Evolutionary conservation across 768 basidiomycete genomes (phyloP).

Genomic region (Naganishia vaughanmartiniae): DNA sequence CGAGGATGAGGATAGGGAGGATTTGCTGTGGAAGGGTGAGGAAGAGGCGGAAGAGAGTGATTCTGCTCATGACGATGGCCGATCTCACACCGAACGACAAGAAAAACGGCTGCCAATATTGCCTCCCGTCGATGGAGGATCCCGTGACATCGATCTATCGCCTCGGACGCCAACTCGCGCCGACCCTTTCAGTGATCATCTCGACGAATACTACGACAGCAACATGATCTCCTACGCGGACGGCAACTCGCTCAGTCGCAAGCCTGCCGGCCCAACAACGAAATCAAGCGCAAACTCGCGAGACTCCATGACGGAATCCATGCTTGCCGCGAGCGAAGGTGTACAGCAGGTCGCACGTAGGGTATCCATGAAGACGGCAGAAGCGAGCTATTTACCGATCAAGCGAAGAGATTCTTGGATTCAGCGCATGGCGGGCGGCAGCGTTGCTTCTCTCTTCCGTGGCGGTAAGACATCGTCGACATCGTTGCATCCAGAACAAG

Average conservation of each 20-base stretch:
- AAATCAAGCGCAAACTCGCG: conserved; percentile 27
- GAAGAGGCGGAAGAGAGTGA: conserved; percentile 29
- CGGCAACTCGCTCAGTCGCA: not conserved
- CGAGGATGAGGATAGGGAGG: conserved; percentile 45
- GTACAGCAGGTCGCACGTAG: conserved; percentile 21
- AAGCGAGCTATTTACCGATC: conserved; percentile 63
- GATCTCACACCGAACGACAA: not conserved
- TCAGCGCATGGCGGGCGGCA: conserved; percentile 41
- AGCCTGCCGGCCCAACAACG: not conserved
- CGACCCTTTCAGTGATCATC: conserved; percentile 24
- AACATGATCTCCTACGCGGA: conserved; percentile 8
- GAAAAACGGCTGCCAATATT: not conserved
- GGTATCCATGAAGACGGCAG: conserved; percentile 12
- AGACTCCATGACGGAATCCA: conserved; percentile 22
- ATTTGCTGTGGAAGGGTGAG: conserved; percentile 48
- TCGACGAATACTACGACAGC: conserved; percentile 21
- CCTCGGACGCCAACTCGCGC: conserved; percentile 14
- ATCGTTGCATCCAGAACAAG: conserved; percentile 3
- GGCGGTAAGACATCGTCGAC: conserved; percentile 57
- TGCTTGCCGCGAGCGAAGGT: not conserved
- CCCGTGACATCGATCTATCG: not conserved
- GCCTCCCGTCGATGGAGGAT: conserved; percentile 41
- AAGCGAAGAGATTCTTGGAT: conserved; percentile 56
- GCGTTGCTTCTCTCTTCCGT: conserved; percentile 57
- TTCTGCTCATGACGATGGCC: not conserved